Evolutionary conservation across 345 rosid genomes (phyloP).

Genomic region (Hibiscus tridactylites): DNA sequence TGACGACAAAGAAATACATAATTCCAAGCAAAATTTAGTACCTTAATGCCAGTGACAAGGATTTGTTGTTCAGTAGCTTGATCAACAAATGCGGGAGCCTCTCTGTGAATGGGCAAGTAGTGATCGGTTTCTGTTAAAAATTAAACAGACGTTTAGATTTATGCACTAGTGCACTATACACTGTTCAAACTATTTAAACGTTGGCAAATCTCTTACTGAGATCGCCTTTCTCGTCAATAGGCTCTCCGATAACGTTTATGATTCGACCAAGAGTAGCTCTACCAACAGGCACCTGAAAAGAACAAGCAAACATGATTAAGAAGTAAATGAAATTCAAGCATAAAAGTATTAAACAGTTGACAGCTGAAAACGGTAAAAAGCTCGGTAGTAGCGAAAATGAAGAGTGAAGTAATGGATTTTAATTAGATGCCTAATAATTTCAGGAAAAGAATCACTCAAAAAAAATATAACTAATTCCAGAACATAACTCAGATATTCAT

Average conservation of each 20-base stretch:
- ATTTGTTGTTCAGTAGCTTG: conserved; percentile 93
- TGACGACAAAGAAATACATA: background rate
- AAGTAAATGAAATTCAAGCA: background rate
- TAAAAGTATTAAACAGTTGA: background rate
- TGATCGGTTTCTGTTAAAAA: conserved; percentile 70
- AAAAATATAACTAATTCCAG: background rate
- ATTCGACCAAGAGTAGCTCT: conserved; percentile 97
- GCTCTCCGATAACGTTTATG: conserved; percentile 94
- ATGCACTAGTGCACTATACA: background rate
- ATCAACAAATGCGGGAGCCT: conserved; percentile 89
- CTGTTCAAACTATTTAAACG: background rate
- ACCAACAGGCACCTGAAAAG: conserved; percentile 77
- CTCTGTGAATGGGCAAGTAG: conserved; percentile 87
- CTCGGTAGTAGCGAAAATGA: background rate
- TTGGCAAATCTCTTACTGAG: conserved; percentile 45
- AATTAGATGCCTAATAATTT: background rate
- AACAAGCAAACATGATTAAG: background rate
- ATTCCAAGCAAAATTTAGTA: conserved; percentile 3
- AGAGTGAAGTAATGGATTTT: background rate
- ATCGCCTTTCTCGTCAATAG: conserved; percentile 85
- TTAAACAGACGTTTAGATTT: background rate
- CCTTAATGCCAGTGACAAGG: conserved; percentile 97
- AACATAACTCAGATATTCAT: background rate
- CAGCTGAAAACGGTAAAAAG: background rate
- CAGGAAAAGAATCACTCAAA: background rate